These are phyloP conservation scores for Dactylellina sp. DNA, from an alignment of 2,329 filamentous ascomycete species.

Conservation along the genomic window DNA sequence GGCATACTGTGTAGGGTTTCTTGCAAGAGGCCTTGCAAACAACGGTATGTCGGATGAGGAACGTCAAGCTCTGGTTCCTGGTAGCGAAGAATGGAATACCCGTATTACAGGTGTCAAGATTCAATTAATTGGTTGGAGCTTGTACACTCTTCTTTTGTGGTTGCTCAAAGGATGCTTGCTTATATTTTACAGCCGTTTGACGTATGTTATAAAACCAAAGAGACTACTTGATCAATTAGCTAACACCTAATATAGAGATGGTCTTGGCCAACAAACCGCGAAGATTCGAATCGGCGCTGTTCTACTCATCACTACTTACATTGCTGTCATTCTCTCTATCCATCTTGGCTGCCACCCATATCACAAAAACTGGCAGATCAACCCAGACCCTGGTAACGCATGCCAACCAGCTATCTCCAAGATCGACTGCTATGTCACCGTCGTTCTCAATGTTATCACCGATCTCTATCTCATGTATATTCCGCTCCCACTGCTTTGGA, in stretches of 20 bases:
- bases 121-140: slow-evolving; percentile 69
- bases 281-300: slow-evolving; percentile 69
- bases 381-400: slow-evolving; percentile 68
- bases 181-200: slow-evolving; percentile 70
- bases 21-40: slow-evolving; percentile 69
- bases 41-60: slow-evolving; percentile 70
- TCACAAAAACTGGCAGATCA: slow-evolving; percentile 71
- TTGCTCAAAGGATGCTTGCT: slow-evolving; percentile 70
- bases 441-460: slow-evolving; percentile 69
- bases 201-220: slow-evolving; percentile 61
- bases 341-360: slow-evolving; percentile 70
- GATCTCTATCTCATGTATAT: slow-evolving; percentile 73
- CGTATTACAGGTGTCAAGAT: slow-evolving; percentile 70
- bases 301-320: slow-evolving; percentile 67
- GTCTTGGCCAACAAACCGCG: slow-evolving; percentile 64
- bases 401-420: slow-evolving; percentile 69
- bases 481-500: slow-evolving; percentile 69
- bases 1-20: slow-evolving; percentile 67
- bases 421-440: slow-evolving; percentile 68
- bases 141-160: slow-evolving; percentile 69
- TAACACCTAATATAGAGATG: slow-evolving; percentile 62
- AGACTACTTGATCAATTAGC: neutral
- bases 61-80: slow-evolving; percentile 65
- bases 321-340: slow-evolving; percentile 68
- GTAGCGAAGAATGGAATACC: slow-evolving; percentile 66